phyloP scores from a whole-genome alignment of 257 asterid species.

The Verbascum thapsus region DNA sequence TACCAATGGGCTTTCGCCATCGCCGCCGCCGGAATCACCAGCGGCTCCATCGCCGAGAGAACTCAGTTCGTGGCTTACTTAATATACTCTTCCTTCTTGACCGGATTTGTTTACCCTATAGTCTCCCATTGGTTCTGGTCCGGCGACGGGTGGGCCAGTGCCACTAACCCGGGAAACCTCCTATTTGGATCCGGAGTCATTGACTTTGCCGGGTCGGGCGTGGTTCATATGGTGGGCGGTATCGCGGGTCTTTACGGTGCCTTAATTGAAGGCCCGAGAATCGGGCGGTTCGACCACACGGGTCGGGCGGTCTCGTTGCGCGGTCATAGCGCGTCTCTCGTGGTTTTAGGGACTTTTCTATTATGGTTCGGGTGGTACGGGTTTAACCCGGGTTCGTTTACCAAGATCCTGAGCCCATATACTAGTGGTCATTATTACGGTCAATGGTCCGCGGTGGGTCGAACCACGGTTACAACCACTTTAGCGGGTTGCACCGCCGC shows the following conservation, averaged over 20 bases:
- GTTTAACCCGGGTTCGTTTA: constrained; percentile 53
- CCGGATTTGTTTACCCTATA: constrained; percentile 53
- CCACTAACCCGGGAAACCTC: constrained; percentile 27
- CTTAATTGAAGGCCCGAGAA: constrained; percentile 49
- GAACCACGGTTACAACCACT: constrained; percentile 56
- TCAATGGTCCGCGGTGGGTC: constrained; percentile 60
- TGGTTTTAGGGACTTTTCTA: constrained; percentile 46
- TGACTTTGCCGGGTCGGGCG: constrained; percentile 62
- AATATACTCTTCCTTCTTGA: constrained; percentile 46
- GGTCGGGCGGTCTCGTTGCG: constrained; percentile 39
- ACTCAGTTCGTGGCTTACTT: constrained; percentile 53
- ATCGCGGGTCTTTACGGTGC: constrained; percentile 50
- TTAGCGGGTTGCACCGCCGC: constrained; percentile 59
- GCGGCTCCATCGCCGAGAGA: constrained; percentile 58
- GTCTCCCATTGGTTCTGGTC: constrained; percentile 65
- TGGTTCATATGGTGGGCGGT: constrained; percentile 53
- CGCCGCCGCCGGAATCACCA: constrained; percentile 58
- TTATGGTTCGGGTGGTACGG: constrained; percentile 61
- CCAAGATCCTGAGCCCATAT: constrained; percentile 35
- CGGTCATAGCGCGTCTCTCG: constrained; percentile 53
- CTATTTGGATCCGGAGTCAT: constrained; percentile 53
- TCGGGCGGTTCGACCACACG: constrained; percentile 45
- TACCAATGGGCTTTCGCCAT: constrained; percentile 66
- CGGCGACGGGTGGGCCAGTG: constrained; percentile 50
- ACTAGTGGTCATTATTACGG: constrained; percentile 40